phyloP scores from a whole-genome alignment of 192 early-diverging fungal species.

The Coemansia sp. region DNA sequence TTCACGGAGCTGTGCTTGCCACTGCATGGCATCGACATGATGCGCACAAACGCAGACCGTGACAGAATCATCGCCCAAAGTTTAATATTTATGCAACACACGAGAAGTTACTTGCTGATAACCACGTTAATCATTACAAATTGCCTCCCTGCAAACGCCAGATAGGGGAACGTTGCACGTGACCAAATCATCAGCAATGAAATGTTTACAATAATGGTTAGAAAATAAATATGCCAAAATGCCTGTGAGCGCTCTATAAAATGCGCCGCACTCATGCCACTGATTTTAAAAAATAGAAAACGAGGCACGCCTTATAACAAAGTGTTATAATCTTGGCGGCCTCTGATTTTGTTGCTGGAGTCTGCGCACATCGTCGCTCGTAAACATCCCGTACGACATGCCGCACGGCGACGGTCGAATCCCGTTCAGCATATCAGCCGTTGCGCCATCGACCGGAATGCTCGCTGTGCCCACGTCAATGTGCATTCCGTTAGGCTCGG shows the following conservation, averaged over 20 bases:
- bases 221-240: too few relatives aligned
- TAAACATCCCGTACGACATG: slow-evolving; percentile 12
- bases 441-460: slow-evolving; percentile 5
- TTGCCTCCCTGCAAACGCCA: not conserved
- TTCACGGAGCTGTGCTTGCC: slow-evolving; percentile 5
- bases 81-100: too few relatives aligned
- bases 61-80: not conserved
- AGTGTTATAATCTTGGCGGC: not conserved
- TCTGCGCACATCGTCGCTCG: slow-evolving; percentile 4
- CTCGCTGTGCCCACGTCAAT: slow-evolving; percentile 9
- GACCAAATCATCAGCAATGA: not conserved
- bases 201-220: not conserved
- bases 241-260: not conserved
- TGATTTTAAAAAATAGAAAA: not conserved
- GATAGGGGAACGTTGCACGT: not conserved
- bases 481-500: slow-evolving; percentile 9
- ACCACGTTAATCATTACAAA: not conserved
- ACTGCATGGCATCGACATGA: too few relatives aligned
- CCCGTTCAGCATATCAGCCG: slow-evolving; percentile 4
- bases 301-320: not conserved
- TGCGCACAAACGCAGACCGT: not conserved
- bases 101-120: not conserved
- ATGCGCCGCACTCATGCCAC: not conserved
- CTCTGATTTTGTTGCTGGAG: slow-evolving; percentile 11
- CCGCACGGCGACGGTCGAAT: slow-evolving; percentile 14